A percentile compares a stretch with the other conserved stretches of the same genome.
phyloP scores from a whole-genome alignment of 768 basidiomycete species.

The Tulasnella sp. region DNA sequence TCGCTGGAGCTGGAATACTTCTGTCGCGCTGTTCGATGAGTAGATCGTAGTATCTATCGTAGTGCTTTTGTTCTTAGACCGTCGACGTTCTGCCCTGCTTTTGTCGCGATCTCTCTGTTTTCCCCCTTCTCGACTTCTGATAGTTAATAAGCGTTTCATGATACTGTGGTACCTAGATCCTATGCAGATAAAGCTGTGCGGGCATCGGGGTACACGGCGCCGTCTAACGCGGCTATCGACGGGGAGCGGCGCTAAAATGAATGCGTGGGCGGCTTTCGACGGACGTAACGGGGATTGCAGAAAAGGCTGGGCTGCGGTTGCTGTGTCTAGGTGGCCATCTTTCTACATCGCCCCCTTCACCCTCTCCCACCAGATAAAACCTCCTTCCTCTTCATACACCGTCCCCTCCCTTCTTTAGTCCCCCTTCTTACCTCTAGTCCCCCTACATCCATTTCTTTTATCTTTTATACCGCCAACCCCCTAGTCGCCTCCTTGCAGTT shows the following conservation, averaged over 20 bases:
- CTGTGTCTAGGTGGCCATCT: constrained; percentile 20
- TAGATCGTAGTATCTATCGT: neutral
- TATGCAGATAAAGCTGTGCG: constrained; percentile 14
- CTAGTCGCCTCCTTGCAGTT: neutral
- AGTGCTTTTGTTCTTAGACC: constrained; percentile 20
- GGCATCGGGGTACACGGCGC: neutral
- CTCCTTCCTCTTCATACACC: neutral
- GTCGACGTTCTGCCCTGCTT: neutral
- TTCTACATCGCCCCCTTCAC: constrained; percentile 30
- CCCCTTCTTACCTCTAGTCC: neutral
- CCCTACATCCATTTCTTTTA: constrained; percentile 6
- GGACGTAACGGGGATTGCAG: constrained; percentile 19
- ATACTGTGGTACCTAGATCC: neutral
- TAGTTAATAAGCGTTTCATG: neutral
- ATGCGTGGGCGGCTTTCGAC: neutral
- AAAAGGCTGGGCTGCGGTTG: constrained; percentile 32
- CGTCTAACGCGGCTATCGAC: neutral
- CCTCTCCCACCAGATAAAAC: constrained; percentile 19
- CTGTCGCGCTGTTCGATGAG: constrained; percentile 8
- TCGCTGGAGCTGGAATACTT: constrained; percentile 76
- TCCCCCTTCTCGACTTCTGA: neutral
- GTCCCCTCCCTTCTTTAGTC: constrained; percentile 22
- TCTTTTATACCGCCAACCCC: neutral
- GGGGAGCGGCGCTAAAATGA: constrained; percentile 20
- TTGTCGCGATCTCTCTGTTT: neutral